These are phyloP conservation scores for Mesembryanthemum crystallinum DNA, from an alignment of 148 eudicot species.

Conservation along the genomic window DNA sequence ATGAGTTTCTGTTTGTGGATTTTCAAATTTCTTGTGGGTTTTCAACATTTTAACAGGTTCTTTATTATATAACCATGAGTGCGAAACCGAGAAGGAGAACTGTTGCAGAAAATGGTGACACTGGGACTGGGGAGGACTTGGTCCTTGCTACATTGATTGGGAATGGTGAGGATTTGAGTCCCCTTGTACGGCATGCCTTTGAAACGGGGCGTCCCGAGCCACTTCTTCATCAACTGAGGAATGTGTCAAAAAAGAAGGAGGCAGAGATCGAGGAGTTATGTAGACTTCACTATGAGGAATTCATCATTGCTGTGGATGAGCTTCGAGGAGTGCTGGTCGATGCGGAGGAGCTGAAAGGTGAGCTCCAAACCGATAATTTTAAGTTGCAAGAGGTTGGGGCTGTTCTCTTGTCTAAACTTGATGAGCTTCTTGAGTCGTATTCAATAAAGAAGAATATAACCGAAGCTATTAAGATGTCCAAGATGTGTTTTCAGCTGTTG, in stretches of 20 bases:
- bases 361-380: slow-evolving; percentile 64
- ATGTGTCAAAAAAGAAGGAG: slow-evolving; percentile 78
- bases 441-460: slow-evolving; percentile 67
- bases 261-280: slow-evolving; percentile 92
- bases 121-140: slow-evolving; percentile 66
- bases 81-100: slow-evolving; percentile 64
- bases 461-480: slow-evolving; percentile 84
- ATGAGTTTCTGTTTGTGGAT: not conserved
- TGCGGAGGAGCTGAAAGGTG: slow-evolving; percentile 86
- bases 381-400: slow-evolving; percentile 79
- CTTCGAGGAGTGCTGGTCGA: slow-evolving; percentile 90
- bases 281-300: slow-evolving; percentile 85
- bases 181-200: slow-evolving; percentile 80
- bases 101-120: slow-evolving; percentile 67
- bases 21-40: slow-evolving; percentile 4
- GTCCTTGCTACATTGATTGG: slow-evolving; percentile 77
- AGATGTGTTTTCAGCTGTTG: slow-evolving; percentile 56
- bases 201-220: slow-evolving; percentile 73
- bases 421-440: slow-evolving; percentile 73
- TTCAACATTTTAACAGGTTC: slow-evolving; percentile 7
- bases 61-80: slow-evolving; percentile 39
- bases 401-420: slow-evolving; percentile 66
- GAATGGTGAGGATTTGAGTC: slow-evolving; percentile 89
- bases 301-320: slow-evolving; percentile 85
- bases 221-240: slow-evolving; percentile 72